Evolutionary conservation across 306 rosid genomes (phyloP), one percentile per base, ranked within the genome.

Genomic region (Alnus rubra): DNA sequence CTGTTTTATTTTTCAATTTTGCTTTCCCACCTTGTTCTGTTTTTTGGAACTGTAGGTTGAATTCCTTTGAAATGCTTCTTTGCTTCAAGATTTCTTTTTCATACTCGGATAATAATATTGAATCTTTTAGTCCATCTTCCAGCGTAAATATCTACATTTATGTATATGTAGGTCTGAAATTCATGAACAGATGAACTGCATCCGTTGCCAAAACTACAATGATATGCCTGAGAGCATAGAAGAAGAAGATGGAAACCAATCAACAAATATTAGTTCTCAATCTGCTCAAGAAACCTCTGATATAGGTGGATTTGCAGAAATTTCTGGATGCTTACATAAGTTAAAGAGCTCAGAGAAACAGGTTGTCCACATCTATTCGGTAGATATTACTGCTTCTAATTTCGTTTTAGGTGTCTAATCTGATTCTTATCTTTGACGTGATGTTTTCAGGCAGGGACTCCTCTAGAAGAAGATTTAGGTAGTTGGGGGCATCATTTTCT

Each of bases 401-500:
- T 23, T 5, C 51, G 23, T 35, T 65, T 28, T 19, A 39, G 35
- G 12, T 11, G 48, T 73, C 42, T 51, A 53, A n/a, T 30, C 9
- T 81, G 44, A 63, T 59, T 52, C 72, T 60, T 71, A 50, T 73
- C 35, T 77, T 81, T 58, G 68, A 31, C 78, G 51, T 73, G 77
- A 85, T 39, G 16, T 78, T 81, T 82, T 80, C 90, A 94, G 98
- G 87, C 88, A 14, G 98, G 98, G 82, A 79, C 83, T 60, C 97
- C 98, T 73, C 79, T 92, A 68, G 98, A 94, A 88, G 97, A 94
- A 82, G 97, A 94, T 84, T 85, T 94, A 80, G 87, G 90, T 79
- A 87, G 88, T 68, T 94, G 98, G 98, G 98, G 98, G 65, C 98
- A 94, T 86, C 98, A 94, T 86, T 92, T 88, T 77, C 79, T 44